These are phyloP conservation scores for Termitomyces sp. DNA, from an alignment of 768 basidiomycete genomes.

Conservation along the genomic window DNA sequence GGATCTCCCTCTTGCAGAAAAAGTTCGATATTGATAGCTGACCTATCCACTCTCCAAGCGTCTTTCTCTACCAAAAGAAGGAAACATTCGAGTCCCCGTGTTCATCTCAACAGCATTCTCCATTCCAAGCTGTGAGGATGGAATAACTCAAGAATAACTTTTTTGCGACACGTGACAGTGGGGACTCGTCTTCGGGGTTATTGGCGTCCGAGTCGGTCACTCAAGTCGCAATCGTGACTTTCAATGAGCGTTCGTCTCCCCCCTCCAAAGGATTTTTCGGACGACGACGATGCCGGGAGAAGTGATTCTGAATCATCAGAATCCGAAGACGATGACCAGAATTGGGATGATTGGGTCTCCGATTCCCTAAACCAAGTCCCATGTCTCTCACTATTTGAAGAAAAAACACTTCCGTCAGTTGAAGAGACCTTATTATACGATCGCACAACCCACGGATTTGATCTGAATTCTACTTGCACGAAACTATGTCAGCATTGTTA, in stretches of 20 bases:
- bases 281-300: conserved; percentile 17
- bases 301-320: conserved; percentile 24
- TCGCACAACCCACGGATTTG: conserved; percentile 52
- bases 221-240: background rate
- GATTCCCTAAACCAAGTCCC: conserved; percentile 50
- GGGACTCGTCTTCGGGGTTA: too few species aligned
- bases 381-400: conserved; percentile 75
- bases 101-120: too few species aligned
- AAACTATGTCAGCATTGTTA: conserved; percentile 45
- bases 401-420: conserved; percentile 52
- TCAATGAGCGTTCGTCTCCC: conserved; percentile 37
- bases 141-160: too few species aligned
- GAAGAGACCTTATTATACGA: conserved; percentile 61
- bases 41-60: too few species aligned
- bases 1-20: too few species aligned
- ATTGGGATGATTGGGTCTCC: conserved; percentile 78
- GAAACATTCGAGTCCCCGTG: too few species aligned
- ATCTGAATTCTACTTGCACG: conserved; percentile 45
- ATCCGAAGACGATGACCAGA: conserved; percentile 47
- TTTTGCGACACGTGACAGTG: background rate
- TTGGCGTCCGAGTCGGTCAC: too few species aligned
- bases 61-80: too few species aligned
- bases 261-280: conserved; percentile 18
- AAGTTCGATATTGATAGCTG: too few species aligned
- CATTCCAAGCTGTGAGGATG: too few species aligned